Evolutionary conservation across 352 stramenopile species (phyloP), one percentile per base, ranked within the genome.

Genomic region (Pythium biforme): DNA sequence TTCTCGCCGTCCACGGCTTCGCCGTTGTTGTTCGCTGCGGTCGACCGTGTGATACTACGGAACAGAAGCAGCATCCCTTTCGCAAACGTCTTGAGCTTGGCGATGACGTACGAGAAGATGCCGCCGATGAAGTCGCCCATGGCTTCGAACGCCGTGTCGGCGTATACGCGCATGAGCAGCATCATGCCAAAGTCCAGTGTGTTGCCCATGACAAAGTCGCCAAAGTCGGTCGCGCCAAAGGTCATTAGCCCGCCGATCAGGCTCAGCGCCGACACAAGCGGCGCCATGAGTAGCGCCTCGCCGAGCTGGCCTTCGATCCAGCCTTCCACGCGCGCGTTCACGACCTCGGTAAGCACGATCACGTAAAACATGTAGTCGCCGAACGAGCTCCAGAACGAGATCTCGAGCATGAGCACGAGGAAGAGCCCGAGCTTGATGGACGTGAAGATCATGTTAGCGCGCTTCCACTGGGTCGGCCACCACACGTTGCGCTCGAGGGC

Each of bases 361-460:
- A 98, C 91, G 65, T 97, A 97, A 77, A 97, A 99, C 68, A 99
- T 97, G 72, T 98, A 97, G 51, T 84, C 74, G 15, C 94, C 94
- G 66, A 98, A 99, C 11, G 88, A 79, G 43, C 78, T 81, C 96
- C 96, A 99, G 64, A 98, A 98, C 17, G 92, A 98, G 49, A 98
- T 97, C 71, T 99, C 96, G 17, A 98, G 76, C 71, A 99, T 88
- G 8, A 98, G 69, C 9, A 97, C 88, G 39, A 98, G 81, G 29
- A 99, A 97, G 6, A 99, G 72, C 7, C 83, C 89, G 17, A 98
- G 83, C 12, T 96, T 55, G 34, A 99, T 83, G 25, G 84, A 97
- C n/a, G 88, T 89, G 64, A 97, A 97, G 15, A 99, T 88, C 67
- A 99, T 88, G 62, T 98, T 98, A 26, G 88, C 89, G 22, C 96